Evolutionary conservation across 345 rosid genomes (phyloP).

Genomic region (Chamaenerion angustifolium): DNA sequence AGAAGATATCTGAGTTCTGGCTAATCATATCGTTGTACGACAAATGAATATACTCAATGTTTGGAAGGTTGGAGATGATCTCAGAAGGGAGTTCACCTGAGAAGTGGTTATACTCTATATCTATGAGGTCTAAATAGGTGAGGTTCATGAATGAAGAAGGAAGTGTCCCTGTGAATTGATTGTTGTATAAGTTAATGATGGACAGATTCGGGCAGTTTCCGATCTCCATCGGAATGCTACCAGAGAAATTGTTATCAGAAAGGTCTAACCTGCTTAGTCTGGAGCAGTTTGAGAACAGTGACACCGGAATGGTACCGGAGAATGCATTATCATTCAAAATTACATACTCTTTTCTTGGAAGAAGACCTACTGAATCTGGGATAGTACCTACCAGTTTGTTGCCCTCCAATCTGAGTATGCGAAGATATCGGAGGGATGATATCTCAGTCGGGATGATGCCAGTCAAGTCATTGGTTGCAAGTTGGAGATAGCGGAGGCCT

Average conservation of each 20-base stretch:
- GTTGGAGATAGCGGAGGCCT: conserved; percentile 18
- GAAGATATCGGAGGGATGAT: conserved; percentile 22
- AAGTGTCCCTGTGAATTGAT: conserved; percentile 24
- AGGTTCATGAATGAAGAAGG: conserved; percentile 27
- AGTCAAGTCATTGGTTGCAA: conserved; percentile 20
- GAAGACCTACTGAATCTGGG: conserved; percentile 21
- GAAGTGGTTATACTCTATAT: conserved; percentile 29
- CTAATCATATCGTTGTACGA: conserved; percentile 34
- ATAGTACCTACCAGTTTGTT: conserved; percentile 26
- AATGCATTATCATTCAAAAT: conserved; percentile 13
- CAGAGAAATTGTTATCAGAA: conserved; percentile 23
- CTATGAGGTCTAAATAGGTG: conserved; percentile 15
- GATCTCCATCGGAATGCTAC: conserved; percentile 33
- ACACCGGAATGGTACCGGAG: conserved; percentile 21
- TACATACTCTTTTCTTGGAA: conserved; percentile 8
- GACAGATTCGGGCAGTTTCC: conserved; percentile 25
- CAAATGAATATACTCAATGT: conserved; percentile 19
- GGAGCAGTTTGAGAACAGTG: conserved; percentile 37
- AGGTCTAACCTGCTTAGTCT: conserved; percentile 24
- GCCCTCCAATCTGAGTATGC: conserved; percentile 8
- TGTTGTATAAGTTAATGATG: conserved; percentile 27
- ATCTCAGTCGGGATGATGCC: conserved; percentile 30
- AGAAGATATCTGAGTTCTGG: conserved; percentile 31
- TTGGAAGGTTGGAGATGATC: conserved; percentile 15
- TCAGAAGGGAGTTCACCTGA: conserved; percentile 33